Percentiles rank a stretch among this genome's conserved stretches.
Conservation (phyloP, 345 rosid species). For the Salix dunnii region DNA sequence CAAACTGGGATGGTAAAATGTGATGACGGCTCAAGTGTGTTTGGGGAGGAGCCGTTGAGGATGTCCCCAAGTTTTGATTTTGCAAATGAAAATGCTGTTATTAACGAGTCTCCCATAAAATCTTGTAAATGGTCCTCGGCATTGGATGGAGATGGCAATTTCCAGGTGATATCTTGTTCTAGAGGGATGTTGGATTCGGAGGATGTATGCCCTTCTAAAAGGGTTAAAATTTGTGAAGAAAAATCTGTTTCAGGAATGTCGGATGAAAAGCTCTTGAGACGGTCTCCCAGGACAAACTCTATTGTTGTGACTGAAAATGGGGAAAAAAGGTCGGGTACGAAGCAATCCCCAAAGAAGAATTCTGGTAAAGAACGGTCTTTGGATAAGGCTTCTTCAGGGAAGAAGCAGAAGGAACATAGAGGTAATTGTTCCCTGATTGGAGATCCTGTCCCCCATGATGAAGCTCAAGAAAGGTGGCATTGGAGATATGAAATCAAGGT, state of each 20-base stretch:
- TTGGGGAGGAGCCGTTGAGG: neutral
- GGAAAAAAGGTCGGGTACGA: conserved; percentile 15
- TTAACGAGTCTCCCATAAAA: conserved; percentile 18
- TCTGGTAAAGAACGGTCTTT: neutral
- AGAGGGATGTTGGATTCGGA: conserved; percentile 12
- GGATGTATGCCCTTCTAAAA: conserved; percentile 36
- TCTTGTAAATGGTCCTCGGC: neutral
- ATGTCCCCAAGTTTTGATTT: conserved; percentile 29
- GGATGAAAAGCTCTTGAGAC: conserved; percentile 20
- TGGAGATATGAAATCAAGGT: conserved; percentile 97
- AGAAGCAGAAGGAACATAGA: conserved; percentile 12
- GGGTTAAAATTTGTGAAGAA: conserved; percentile 20
- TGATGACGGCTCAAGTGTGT: neutral
- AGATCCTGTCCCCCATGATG: conserved; percentile 61
- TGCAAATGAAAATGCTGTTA: conserved; percentile 23
- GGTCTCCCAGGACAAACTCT: conserved; percentile 18
- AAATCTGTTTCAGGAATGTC: conserved; percentile 24
- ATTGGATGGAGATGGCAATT: neutral
- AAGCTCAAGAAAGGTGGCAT: conserved; percentile 70
- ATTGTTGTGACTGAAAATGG: conserved; percentile 15
- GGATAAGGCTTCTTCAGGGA: conserved; percentile 19
- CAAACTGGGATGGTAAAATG: neutral
- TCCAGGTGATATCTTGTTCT: conserved; percentile 12
- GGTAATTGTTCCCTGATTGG: conserved; percentile 46
- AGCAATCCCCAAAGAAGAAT: conserved; percentile 27